Base-by-base conservation (phyloP, 352 stramenopile species). In the Pythium rhizo-oryzae region DNA sequence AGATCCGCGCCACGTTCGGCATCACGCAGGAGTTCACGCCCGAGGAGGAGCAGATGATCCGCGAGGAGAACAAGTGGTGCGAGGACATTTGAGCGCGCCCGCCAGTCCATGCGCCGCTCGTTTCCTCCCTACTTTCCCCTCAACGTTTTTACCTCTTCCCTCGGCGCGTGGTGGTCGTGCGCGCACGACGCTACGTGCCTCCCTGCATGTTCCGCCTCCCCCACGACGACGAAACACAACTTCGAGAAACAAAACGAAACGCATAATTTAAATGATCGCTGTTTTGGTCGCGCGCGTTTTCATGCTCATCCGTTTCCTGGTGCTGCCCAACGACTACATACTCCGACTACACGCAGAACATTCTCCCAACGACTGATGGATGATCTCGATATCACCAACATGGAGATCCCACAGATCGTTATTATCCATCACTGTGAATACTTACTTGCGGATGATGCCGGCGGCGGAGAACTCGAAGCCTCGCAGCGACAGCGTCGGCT, bases 61-160 rank as follows among this genome's bases (percentile, higher is more conserved):
- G 78, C 44, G 82, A 86, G 52, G 82, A 90, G 68, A 89, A 90
- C 77, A 90, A 90, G 72, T 90, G 82, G 80, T 82, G 74, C 62
- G 82, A 90, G 43, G 77, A 88, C 59, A 67, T 72, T 63, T 72
- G 33, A 63, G 41, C 50, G 53, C 12, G 35, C 12, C n/a, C 8
- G 35, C 1, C 1, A 33, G 8, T 41, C 12, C 1, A 15, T n/a
- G 1, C 41, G 1, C 15, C 41, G 15, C 18, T 47, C 41, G 1
- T 57, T 43, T 16, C 43, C 51, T 13, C 13, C 25, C 54, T 35
- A 13, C 13, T 2, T 35, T 21, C 35, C 21, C 35, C 54, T 35
- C 19, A 33, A 33, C 50, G 23, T 28, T 24, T 56, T 16, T 24
- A 19, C 21, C 33, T 9, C 33, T 18, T n/a, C n/a, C 8, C 2